phyloP scores from a whole-genome alignment of 139 green algal genomes.

The Diplosphaera chodatii region DNA sequence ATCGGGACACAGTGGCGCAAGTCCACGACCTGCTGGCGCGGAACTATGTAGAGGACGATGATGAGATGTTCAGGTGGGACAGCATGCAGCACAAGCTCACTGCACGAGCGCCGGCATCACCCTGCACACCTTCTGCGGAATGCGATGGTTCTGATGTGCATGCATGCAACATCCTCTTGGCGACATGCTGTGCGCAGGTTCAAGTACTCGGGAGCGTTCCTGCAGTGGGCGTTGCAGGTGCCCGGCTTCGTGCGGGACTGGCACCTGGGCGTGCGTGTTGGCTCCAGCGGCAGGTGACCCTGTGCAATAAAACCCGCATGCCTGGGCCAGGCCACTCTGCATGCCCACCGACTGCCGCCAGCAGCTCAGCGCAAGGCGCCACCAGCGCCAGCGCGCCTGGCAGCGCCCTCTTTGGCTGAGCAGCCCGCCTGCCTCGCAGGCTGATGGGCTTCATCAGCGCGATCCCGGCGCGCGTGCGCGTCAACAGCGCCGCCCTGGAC shows the following conservation, averaged over 20 bases:
- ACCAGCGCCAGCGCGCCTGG: too few species aligned
- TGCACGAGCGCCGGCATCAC: too few species aligned
- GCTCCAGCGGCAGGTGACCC: constrained; percentile 6
- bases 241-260: constrained; percentile 77
- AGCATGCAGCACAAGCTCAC: too few species aligned
- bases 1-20: constrained; percentile 51
- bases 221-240: constrained; percentile 86
- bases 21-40: constrained; percentile 85
- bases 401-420: constrained; percentile 20
- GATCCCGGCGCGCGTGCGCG: constrained; percentile 10
- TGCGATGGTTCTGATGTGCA: too few species aligned
- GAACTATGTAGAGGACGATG: constrained; percentile 98
- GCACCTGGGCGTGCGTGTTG: constrained; percentile 63
- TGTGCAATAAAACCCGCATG: too few species aligned
- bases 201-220: constrained; percentile 78
- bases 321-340: too few species aligned
- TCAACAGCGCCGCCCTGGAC: constrained; percentile 20
- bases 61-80: constrained; percentile 90
- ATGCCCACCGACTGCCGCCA: too few species aligned
- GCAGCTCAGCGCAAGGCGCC: too few species aligned
- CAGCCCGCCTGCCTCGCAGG: constrained; percentile 15
- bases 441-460: constrained; percentile 91
- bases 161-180: too few species aligned
- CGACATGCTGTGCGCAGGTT: too few species aligned
- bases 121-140: too few species aligned